These are phyloP conservation scores for Trichosporon sp. DNA, from an alignment of 1,284 basidiomycete species.

Conservation along the genomic window DNA sequence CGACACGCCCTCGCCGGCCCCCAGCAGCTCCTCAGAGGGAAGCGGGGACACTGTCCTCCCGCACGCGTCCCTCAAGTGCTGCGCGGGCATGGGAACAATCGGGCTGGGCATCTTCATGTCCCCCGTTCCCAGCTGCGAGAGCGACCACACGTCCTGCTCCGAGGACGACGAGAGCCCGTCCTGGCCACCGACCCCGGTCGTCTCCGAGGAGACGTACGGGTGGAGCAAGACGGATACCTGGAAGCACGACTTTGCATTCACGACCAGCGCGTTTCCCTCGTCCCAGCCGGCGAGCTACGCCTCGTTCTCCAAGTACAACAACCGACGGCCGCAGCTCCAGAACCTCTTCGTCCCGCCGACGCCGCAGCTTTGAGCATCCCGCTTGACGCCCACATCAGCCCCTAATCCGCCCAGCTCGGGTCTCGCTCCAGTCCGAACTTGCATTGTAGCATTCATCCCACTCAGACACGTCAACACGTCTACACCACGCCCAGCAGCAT, in stretches of 20 bases:
- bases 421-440: too few species aligned
- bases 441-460: neutral
- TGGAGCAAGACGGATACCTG: constrained; percentile 10
- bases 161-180: constrained; percentile 28
- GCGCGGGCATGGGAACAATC: constrained; percentile 24
- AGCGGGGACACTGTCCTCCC: constrained; percentile 9
- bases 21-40: neutral
- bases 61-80: constrained; percentile 23
- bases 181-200: constrained; percentile 30
- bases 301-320: neutral
- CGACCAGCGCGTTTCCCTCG: neutral
- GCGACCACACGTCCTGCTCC: constrained; percentile 24
- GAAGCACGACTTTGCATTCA: constrained; percentile 16
- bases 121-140: constrained; percentile 15
- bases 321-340: neutral
- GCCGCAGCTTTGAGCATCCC: neutral
- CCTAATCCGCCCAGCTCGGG: neutral
- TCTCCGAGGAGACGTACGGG: constrained; percentile 21
- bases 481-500: neutral
- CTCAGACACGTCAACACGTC: neutral
- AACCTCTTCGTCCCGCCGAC: neutral
- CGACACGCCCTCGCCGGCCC: constrained; percentile 15
- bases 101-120: constrained; percentile 33
- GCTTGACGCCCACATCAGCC: neutral
- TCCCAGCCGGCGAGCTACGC: constrained; percentile 7